Evolutionary conservation across 768 basidiomycete genomes (phyloP).

Genomic region (Hysterangium stoloniferum): DNA sequence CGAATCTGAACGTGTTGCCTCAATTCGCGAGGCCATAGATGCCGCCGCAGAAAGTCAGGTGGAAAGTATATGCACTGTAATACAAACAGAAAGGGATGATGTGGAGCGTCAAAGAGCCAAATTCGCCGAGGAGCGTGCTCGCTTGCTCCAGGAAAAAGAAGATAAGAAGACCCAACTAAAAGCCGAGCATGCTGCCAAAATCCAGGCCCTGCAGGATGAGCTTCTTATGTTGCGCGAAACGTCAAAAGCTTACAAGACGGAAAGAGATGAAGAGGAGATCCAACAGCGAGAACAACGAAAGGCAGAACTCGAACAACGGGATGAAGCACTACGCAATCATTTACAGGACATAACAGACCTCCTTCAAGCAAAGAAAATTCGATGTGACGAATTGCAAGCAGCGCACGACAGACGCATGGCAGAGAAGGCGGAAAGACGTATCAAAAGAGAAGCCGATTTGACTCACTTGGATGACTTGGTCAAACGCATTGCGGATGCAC

Average conservation of each 20-base stretch:
- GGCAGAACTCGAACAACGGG: slow-evolving; percentile 48
- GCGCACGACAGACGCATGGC: slow-evolving; percentile 54
- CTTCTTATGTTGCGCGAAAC: slow-evolving; percentile 7
- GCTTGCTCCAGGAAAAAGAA: too few species aligned
- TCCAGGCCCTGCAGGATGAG: slow-evolving; percentile 11
- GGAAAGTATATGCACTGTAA: too few species aligned
- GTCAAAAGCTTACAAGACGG: slow-evolving; percentile 26
- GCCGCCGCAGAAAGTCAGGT: too few species aligned
- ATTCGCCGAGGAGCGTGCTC: too few species aligned
- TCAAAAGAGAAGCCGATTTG: slow-evolving; percentile 50
- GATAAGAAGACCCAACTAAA: too few species aligned
- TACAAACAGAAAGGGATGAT: too few species aligned
- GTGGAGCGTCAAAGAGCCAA: too few species aligned
- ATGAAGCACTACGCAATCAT: slow-evolving; percentile 52
- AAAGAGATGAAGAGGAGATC: slow-evolving; percentile 56
- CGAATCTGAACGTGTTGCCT: slow-evolving; percentile 56
- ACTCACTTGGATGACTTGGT: slow-evolving; percentile 57
- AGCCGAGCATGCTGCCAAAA: too few species aligned
- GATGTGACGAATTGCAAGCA: slow-evolving; percentile 50
- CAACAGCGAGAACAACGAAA: slow-evolving; percentile 56
- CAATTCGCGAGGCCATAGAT: too few species aligned
- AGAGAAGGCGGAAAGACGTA: slow-evolving; percentile 51
- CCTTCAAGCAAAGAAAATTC: slow-evolving; percentile 58
- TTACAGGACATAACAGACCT: slow-evolving; percentile 66
- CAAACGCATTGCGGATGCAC: slow-evolving; percentile 46